phyloP scores from a whole-genome alignment of 75 land plant genomes.

The Larix kaempferi region DNA sequence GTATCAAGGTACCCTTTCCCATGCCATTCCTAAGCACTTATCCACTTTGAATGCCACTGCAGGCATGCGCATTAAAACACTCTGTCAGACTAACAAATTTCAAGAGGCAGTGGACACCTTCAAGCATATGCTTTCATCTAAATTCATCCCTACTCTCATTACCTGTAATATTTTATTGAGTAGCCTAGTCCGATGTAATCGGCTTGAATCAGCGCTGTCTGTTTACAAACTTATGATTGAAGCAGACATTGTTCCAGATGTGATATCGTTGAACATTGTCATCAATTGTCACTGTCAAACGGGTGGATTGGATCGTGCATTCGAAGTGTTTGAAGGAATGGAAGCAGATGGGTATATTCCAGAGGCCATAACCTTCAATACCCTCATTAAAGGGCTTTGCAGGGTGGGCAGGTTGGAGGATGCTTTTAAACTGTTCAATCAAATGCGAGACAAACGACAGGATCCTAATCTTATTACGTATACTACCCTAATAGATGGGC shows the following conservation, averaged over 20 bases:
- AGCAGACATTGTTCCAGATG: constrained; percentile 32
- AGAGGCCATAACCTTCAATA: constrained; percentile 61
- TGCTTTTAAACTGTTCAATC: constrained; percentile 34
- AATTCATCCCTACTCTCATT: too few species aligned
- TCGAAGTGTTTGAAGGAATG: constrained; percentile 59
- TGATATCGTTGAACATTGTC: constrained; percentile 36
- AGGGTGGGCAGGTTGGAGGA: constrained; percentile 35
- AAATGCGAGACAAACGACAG: constrained; percentile 35
- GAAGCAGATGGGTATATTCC: constrained; percentile 55
- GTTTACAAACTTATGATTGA: constrained; percentile 16
- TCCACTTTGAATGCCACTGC: too few species aligned
- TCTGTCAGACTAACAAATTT: too few species aligned
- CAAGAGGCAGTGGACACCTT: too few species aligned
- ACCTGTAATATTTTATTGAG: too few species aligned
- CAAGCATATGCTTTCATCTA: too few species aligned
- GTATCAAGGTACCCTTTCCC: too few species aligned
- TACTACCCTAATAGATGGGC: constrained; percentile 60
- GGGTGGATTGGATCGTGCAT: constrained; percentile 53
- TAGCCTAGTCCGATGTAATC: too few species aligned
- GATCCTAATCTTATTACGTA: constrained; percentile 49
- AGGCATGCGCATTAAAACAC: too few species aligned
- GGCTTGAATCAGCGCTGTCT: too few species aligned
- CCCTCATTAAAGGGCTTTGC: constrained; percentile 64
- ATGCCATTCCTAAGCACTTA: too few species aligned
- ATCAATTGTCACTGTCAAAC: constrained; percentile 25